A percentile compares a stretch with the other conserved stretches of the same genome.
These are phyloP conservation scores for Tillandsia fasciculata DNA, from an alignment of 176 grass and related monocot genomes.

Conservation along the genomic window DNA sequence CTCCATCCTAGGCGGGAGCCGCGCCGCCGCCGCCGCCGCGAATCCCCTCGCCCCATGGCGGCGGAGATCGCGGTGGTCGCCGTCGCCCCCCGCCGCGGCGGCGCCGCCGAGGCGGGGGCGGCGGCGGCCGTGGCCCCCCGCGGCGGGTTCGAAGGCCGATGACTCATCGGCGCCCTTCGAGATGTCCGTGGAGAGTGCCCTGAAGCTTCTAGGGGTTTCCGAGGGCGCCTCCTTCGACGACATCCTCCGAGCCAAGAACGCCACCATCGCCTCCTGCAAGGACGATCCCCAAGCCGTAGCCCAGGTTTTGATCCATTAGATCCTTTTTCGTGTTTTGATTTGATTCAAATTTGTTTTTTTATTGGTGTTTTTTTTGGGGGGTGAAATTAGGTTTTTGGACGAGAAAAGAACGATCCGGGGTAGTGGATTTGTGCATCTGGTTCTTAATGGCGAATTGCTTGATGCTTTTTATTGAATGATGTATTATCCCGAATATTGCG, in stretches of 20 bases:
- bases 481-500: no score
- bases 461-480: no score
- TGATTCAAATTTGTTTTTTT: neutral
- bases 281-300: conserved; percentile 73
- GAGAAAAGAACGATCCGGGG: no score
- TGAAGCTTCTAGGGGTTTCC: conserved; percentile 72
- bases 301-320: conserved; percentile 37
- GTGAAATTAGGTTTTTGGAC: no score
- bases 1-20: neutral
- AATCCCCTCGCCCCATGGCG: neutral
- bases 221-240: conserved; percentile 82
- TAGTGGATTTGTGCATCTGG: no score
- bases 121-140: conserved; percentile 20
- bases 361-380: neutral
- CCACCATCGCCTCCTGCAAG: conserved; percentile 66
- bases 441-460: no score
- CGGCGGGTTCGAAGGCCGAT: conserved; percentile 58
- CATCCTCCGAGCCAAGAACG: conserved; percentile 88
- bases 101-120: conserved; percentile 10
- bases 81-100: neutral
- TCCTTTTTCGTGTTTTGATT: neutral
- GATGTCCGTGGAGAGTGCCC: conserved; percentile 76
- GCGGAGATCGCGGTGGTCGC: neutral
- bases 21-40: neutral
- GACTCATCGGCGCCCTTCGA: conserved; percentile 61